phyloP scores from a whole-genome alignment of 2,329 filamentous ascomycete species.

The Aspergillus awamori region DNA sequence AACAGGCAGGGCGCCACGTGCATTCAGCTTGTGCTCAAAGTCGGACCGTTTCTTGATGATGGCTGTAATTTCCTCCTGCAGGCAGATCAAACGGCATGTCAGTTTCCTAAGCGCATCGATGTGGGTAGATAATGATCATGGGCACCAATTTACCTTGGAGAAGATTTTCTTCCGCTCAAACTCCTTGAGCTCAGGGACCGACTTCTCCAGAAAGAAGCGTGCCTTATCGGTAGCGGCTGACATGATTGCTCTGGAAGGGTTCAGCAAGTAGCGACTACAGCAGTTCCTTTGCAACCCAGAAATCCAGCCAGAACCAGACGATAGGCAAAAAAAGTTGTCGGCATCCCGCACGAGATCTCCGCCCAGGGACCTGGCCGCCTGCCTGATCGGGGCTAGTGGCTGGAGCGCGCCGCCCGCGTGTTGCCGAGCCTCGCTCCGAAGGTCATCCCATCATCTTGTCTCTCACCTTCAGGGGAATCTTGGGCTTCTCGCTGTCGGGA shows the following conservation, averaged over 20 bases:
- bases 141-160: conserved; percentile 61
- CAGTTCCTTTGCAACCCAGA: not conserved
- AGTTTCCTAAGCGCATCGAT: conserved; percentile 8
- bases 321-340: conserved; percentile 34
- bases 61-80: conserved; percentile 81
- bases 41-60: conserved; percentile 90
- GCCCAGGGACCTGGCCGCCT: conserved; percentile 23
- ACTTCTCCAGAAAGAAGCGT: conserved; percentile 90
- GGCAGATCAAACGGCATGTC: conserved; percentile 13
- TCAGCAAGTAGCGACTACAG: conserved; percentile 10
- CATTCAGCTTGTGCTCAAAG: conserved; percentile 88
- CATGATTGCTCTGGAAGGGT: conserved; percentile 55
- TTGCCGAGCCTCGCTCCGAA: conserved; percentile 23
- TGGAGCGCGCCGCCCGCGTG: conserved; percentile 14
- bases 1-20: conserved; percentile 71
- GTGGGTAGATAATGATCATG: not conserved
- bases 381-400: conserved; percentile 23
- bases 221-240: conserved; percentile 88
- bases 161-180: conserved; percentile 93
- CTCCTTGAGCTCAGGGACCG: conserved; percentile 87
- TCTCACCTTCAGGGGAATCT: conserved; percentile 33
- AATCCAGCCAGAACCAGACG: not conserved
- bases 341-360: conserved; percentile 34
- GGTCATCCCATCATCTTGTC: conserved; percentile 21
- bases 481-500: conserved; percentile 21